Conservation (phyloP, 257 asterid species). For the Salvia rosmarinus region DNA sequence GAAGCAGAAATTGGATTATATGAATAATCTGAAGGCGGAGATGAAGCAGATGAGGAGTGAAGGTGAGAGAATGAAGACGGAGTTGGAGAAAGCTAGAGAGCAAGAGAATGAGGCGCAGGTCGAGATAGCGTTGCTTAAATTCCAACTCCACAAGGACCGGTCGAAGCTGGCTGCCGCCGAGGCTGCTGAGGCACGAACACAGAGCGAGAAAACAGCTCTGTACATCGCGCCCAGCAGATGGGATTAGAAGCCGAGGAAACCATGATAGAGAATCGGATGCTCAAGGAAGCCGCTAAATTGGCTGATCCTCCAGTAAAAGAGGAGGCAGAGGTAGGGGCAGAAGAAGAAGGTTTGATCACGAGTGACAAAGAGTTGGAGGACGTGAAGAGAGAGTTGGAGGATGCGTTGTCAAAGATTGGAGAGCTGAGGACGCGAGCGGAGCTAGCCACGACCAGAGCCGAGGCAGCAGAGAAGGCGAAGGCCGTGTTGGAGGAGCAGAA, state of each 20-base stretch:
- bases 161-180: conserved; percentile 52
- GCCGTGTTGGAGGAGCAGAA: conserved; percentile 53
- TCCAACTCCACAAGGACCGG: conserved; percentile 54
- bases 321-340: conserved; percentile 1
- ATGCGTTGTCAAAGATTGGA: conserved; percentile 41
- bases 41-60: conserved; percentile 39
- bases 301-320: not conserved
- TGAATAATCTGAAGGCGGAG: conserved; percentile 45
- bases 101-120: conserved; percentile 48
- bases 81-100: conserved; percentile 45
- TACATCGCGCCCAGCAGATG: conserved; percentile 55
- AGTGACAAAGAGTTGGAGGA: conserved; percentile 30
- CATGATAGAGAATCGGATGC: conserved; percentile 41
- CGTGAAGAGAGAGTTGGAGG: conserved; percentile 51
- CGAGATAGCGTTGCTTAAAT: conserved; percentile 55
- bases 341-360: not conserved
- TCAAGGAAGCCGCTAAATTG: conserved; percentile 35
- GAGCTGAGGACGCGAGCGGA: conserved; percentile 73
- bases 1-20: conserved; percentile 38
- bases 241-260: conserved; percentile 56
- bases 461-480: conserved; percentile 70
- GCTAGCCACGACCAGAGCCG: conserved; percentile 83
- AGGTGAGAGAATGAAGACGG: conserved; percentile 30
- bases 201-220: conserved; percentile 48
- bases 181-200: conserved; percentile 51